Percentiles rank a stretch among this genome's conserved stretches.
These are phyloP conservation scores for Chlorophyllum brunneum DNA, from an alignment of 768 basidiomycete genomes.

Conservation along the genomic window DNA sequence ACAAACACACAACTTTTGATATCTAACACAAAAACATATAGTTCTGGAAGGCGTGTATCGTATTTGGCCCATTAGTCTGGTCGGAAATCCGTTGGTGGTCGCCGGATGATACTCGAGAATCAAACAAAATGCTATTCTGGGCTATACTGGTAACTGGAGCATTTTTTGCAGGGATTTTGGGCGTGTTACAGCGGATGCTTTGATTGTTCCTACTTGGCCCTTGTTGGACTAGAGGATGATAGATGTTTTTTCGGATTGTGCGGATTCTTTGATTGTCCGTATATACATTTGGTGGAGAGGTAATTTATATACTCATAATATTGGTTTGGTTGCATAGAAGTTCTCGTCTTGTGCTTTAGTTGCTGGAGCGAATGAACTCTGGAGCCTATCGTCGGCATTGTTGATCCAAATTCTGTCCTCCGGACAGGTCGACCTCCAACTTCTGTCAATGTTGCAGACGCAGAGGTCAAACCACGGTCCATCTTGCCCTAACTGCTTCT, in stretches of 20 bases:
- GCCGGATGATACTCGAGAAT: slow-evolving; percentile 23
- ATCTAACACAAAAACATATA: too few relatives aligned
- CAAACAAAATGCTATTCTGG: slow-evolving; percentile 4
- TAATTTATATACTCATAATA: not conserved
- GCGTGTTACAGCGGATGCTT: not conserved
- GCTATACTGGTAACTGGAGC: not conserved
- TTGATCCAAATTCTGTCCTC: too few relatives aligned
- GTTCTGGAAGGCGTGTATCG: slow-evolving; percentile 91
- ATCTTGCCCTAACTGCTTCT: too few relatives aligned
- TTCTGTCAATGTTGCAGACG: too few relatives aligned
- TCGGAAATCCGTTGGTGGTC: slow-evolving; percentile 79
- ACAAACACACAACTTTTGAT: slow-evolving; percentile 3
- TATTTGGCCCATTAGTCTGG: slow-evolving; percentile 87
- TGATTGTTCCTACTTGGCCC: not conserved
- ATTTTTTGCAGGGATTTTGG: not conserved
- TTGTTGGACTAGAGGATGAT: not conserved
- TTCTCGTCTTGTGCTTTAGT: too few relatives aligned
- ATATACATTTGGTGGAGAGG: not conserved
- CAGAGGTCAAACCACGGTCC: too few relatives aligned
- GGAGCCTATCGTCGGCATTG: too few relatives aligned
- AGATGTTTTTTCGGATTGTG: not conserved
- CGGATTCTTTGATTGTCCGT: too few relatives aligned
- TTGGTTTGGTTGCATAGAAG: not conserved
- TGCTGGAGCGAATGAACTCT: too few relatives aligned
- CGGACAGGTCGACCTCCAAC: too few relatives aligned